Conservation (phyloP, 2,329 filamentous ascomycete genomes). For the Nemania serpens region DNA sequence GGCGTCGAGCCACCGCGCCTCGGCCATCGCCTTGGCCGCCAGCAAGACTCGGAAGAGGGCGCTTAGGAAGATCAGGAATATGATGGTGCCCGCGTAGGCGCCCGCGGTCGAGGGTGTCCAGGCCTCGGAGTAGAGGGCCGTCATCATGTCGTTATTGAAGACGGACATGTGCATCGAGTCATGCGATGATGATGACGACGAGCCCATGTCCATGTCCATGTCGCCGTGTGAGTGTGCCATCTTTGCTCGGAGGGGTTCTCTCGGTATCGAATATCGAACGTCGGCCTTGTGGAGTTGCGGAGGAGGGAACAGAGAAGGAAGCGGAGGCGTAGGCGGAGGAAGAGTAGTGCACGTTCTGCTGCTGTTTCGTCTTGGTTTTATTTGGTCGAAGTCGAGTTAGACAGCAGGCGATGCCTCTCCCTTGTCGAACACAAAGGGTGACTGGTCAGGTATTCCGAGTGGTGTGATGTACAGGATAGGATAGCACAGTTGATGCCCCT, state of each 20-base stretch:
- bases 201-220: conserved; percentile 40
- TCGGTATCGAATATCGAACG: neutral
- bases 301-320: neutral
- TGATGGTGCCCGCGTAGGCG: conserved; percentile 84
- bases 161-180: conserved; percentile 49
- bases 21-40: conserved; percentile 69
- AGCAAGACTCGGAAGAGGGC: conserved; percentile 71
- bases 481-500: too few species aligned
- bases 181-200: conserved; percentile 27
- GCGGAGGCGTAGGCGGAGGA: too few species aligned
- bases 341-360: neutral
- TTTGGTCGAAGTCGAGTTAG: too few species aligned
- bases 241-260: conserved; percentile 1
- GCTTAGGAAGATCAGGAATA: conserved; percentile 83
- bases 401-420: too few species aligned
- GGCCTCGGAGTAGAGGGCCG: conserved; percentile 60
- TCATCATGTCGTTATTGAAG: conserved; percentile 61
- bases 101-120: conserved; percentile 77
- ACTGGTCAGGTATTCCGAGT: too few species aligned
- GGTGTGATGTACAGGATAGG: too few species aligned
- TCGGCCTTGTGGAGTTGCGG: neutral
- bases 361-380: neutral
- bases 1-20: conserved; percentile 67
- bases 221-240: conserved; percentile 24
- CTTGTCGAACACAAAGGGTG: too few species aligned